Percentiles rank a stretch among this genome's conserved stretches.
Evolutionary conservation across 371 early-diverging fungal genomes (phyloP).

Genomic region (Homolaphlyctis polyrhiza): DNA sequence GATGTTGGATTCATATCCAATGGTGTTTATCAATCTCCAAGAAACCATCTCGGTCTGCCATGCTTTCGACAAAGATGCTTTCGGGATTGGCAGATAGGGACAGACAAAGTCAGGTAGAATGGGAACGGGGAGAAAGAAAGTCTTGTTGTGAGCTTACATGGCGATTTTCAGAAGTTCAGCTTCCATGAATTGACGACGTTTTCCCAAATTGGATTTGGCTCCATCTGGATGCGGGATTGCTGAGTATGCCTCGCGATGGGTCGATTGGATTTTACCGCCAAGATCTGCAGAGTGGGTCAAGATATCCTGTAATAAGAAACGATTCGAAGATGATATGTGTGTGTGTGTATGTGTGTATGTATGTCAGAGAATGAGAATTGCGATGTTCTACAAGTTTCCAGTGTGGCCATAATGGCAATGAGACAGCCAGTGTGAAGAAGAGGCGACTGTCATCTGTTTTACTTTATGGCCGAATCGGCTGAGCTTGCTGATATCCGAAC

Average conservation of each 20-base stretch:
- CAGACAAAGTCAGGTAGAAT: too few species aligned
- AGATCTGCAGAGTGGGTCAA: constrained; percentile 7
- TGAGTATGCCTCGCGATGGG: not conserved
- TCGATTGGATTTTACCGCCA: not conserved
- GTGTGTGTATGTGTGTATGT: too few species aligned
- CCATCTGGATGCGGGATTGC: constrained; percentile 7
- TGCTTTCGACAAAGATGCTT: too few species aligned
- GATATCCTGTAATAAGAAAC: constrained; percentile 19
- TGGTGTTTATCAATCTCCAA: too few species aligned
- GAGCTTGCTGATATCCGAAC: constrained; percentile 1
- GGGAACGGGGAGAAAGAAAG: too few species aligned
- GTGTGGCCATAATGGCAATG: too few species aligned
- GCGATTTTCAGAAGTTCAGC: constrained; percentile 33
- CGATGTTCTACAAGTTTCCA: too few species aligned
- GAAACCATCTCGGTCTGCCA: too few species aligned
- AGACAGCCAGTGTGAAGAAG: not conserved
- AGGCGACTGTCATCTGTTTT: not conserved
- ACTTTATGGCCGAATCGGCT: not conserved
- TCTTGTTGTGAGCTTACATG: constrained; percentile 12
- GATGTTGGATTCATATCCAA: too few species aligned
- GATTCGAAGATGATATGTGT: too few species aligned
- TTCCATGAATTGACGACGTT: constrained; percentile 24
- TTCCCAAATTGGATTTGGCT: constrained; percentile 12
- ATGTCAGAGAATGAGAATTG: too few species aligned
- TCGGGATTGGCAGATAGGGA: too few species aligned